These are phyloP conservation scores for Fusarium sp. DNA, from an alignment of 2,329 filamentous ascomycete genomes.

Conservation along the genomic window DNA sequence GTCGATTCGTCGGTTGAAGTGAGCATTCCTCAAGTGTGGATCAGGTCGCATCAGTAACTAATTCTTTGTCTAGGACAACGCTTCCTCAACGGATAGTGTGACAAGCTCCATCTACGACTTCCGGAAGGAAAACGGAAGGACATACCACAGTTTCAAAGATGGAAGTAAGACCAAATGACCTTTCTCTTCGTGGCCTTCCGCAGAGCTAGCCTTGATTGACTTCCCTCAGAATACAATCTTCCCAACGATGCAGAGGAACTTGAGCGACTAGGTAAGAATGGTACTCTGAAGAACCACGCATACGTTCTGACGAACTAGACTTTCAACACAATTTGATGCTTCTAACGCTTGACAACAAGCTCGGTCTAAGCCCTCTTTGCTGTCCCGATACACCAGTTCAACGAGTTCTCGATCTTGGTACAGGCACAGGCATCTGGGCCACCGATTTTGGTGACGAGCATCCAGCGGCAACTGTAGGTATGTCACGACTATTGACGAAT, in stretches of 20 bases:
- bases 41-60: background rate
- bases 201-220: background rate
- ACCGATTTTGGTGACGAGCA: slow-evolving; percentile 27
- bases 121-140: slow-evolving; percentile 22
- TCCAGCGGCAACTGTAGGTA: background rate
- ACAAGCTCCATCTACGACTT: slow-evolving; percentile 21
- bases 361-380: slow-evolving; percentile 15
- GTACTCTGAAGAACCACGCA: accelerated
- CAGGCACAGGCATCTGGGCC: slow-evolving; percentile 22
- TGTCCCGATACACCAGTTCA: background rate
- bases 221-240: slow-evolving; percentile 10
- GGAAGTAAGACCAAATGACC: background rate
- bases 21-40: background rate
- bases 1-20: background rate
- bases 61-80: background rate
- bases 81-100: slow-evolving; percentile 23
- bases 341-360: slow-evolving; percentile 17
- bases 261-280: slow-evolving; percentile 5
- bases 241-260: slow-evolving; percentile 21
- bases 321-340: slow-evolving; percentile 23
- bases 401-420: slow-evolving; percentile 25
- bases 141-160: slow-evolving; percentile 19
- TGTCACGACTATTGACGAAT: accelerated
- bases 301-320: background rate
- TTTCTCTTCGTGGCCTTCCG: accelerated